Evolutionary conservation across 306 rosid species (phyloP), one percentile per base, ranked within the genome.

Genomic region (Pyrus communis): DNA sequence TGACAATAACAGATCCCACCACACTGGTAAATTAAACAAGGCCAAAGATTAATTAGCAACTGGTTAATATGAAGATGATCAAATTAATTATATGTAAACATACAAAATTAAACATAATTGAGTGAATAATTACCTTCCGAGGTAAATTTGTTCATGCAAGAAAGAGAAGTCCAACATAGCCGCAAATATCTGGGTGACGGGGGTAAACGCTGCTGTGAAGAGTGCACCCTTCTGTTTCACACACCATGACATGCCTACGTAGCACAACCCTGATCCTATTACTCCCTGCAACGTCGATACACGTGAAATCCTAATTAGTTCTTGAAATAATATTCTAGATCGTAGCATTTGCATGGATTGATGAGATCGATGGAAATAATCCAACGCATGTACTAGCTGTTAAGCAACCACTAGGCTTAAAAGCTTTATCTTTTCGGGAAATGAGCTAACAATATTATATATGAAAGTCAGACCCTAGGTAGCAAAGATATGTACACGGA

Each of bases 201-300:
- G 97, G 13, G 91, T 86, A 76, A 90, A 90, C 58, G 98, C 92
- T 61, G 95, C 80, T 2, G 98, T 90, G 69, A 90, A 92, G 73
- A 94, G 91, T 73, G 98, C 93, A 46, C 97, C 97, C 79, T 83
- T 87, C 35, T 86, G 84, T 60, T 89, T 92, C 75, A 94, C 90
- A 79, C 97, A 90, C 98, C 98, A 89, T 80, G 98, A 85, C 96
- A 94, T 94, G 61, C 95, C 93, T 74, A 89, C 98, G 40, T 94
- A 92, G 85, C 97, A 89, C 87, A 94, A 72, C 71, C 93, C 98
- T 42, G 98, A 90, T 35, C 97, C 97, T 64, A 94, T 90, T 80
- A 79, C 69, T 23, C 98, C 98, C 98, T 94, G 78, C n/a, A 19
- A 27, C 21, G 10, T 13, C 43, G 75, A 77, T 4, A 18, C 14